Base-by-base conservation (phyloP, 768 basidiomycete species). In the Amanita polypyramis region DNA sequence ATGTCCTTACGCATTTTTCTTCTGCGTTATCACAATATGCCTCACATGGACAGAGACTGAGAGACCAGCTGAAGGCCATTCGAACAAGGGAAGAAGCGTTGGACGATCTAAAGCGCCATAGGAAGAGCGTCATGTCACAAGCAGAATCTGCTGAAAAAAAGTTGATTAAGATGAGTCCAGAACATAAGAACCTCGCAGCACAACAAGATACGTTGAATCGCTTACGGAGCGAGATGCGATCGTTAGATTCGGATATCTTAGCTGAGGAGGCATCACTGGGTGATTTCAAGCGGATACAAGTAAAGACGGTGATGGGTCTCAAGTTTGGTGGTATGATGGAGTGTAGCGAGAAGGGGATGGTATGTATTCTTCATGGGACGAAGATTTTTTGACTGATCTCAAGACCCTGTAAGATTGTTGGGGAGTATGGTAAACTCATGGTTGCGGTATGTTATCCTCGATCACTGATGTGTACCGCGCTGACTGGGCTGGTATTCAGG, bases 251-350 rank as follows among this genome's bases (percentile, higher is more conserved):
- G 2, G 84, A 92, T 15, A 94, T 97, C 47, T 67, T 92, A 68
- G 74, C 68, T 1, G 87, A 91, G 54, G 93, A 95, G 56, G 79
- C 90, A 0, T 71, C 74, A 10, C 55, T 95, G 2, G 79, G 85
- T 0, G 91, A 95, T 59, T 87, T 82, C 60, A 97, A 95, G 65
- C 77, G 93, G 32, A 64, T 70, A 5, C 75, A 74, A 11, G 72
- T 83, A 2, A 78, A 76, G 52, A 68, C 74, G 36, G 86, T 81
- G 67, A 78, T 95, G 76, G 76, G 77, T 1, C 65, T 88, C 56
- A 94, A 95, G 67, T 93, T 94, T 59, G 90, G 89, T 19, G 92
- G 88, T 5, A 64, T 95, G 37, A 62, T 82, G 38, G 93, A 96
- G 62, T 80, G 78, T 49, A 85, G 82, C 45, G 86, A 93, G 66